Base-by-base conservation (phyloP, 441 rosid genomes). In the Viola pubescens region DNA sequence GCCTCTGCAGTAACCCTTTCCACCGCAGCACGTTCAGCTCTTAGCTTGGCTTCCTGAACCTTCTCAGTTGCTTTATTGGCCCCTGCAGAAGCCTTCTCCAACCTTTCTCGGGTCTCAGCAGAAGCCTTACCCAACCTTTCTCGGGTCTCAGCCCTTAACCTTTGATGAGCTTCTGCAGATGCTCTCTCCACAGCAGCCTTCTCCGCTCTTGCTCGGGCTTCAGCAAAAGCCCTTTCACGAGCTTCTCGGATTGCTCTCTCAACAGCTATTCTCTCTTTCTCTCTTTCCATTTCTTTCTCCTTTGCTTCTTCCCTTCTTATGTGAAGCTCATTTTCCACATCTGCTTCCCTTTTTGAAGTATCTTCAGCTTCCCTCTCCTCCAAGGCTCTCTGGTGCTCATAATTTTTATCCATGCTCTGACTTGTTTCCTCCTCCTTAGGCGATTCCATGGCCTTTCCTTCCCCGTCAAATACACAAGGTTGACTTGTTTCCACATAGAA, bases 1-100 rank as follows among this genome's bases (percentile, higher is more conserved):
- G 97, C 98, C 78, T 94, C 98, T 53, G 89, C 81, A 62, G 92
- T 89, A 65, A 89, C 98, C 81, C 96, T 79, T 74, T 94, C 97
- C 37, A 89, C 98, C 44, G 98, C 98, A 73, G 97, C 92, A 48
- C 97, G 96, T 70, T 94, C 92, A 53, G 86, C 81, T 77, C 80
- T 83, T 56, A 80, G 79, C 70, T 78, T 94, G 64, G 92, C 95
- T 69, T 89, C 92, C 68, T 70, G 77, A 56, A 68, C 78, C 77
- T 81, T 78, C 37, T 75, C 81, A 19, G 56, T 57, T 44, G 74
- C 57, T 2, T 26, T 26, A 26, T 26, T 26, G 34, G 34, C 34
- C 3, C 3, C 34, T 26, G 34, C 34, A 26, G 34, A 26, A 26
- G 34, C 34, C 34, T 26, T 26, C 34, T 26, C 34, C 72, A 55